These are phyloP conservation scores for Platanthera guangdongensis DNA, from an alignment of 106 monocot species.

Conservation along the genomic window DNA sequence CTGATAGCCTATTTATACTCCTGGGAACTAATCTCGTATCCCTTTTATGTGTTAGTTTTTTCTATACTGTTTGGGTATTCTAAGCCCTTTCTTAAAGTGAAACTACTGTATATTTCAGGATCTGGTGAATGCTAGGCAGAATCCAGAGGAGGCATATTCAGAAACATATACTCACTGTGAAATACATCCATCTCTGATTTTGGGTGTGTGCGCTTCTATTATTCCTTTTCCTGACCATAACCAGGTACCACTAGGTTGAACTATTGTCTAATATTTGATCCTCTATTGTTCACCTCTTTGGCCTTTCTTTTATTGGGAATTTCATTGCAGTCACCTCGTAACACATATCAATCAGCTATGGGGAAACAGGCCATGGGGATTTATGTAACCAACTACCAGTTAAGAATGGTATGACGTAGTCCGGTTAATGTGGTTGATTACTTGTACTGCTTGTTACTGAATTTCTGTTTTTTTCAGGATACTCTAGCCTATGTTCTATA, in stretches of 20 bases:
- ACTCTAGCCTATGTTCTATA: conserved; percentile 98
- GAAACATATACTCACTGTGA: conserved; percentile 99
- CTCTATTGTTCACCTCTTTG: not conserved
- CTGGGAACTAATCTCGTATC: not conserved
- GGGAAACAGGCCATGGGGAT: conserved; percentile 99
- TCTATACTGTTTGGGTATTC: not conserved
- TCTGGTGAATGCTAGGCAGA: conserved; percentile 82
- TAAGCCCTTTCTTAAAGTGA: not conserved
- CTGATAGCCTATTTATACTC: not conserved
- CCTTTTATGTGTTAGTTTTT: not conserved
- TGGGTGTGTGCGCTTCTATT: conserved; percentile 99
- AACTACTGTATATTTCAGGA: conserved; percentile 51
- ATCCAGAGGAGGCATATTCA: conserved; percentile 84
- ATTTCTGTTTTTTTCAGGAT: conserved; percentile 41
- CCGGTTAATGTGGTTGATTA: not conserved
- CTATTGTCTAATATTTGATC: not conserved
- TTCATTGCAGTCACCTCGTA: conserved; percentile 82
- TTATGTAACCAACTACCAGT: conserved; percentile 94
- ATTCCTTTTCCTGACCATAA: conserved; percentile 99
- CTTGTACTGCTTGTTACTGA: conserved; percentile 1
- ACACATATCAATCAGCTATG: conserved; percentile 99
- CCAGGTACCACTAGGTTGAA: conserved; percentile 44
- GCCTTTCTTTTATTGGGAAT: not conserved
- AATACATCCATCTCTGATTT: conserved; percentile 92
- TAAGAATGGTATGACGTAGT: conserved; percentile 61